Evolutionary conservation across 1,139 yeast genomes (phyloP).

Genomic region (Pichia terricola): DNA sequence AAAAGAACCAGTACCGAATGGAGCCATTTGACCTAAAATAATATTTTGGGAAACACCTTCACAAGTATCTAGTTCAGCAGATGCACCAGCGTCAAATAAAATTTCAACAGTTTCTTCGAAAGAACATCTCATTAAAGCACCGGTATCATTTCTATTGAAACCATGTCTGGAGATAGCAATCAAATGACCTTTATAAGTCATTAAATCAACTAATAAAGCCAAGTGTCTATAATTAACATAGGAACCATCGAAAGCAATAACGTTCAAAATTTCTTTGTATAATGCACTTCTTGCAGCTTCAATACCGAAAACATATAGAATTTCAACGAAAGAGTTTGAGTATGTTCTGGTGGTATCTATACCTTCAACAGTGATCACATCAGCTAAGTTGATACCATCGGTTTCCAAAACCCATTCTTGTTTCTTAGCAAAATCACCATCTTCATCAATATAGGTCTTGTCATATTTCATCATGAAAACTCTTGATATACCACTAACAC

Average conservation of each 20-base stretch:
- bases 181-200: conserved; percentile 97
- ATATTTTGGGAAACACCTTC: conserved; percentile 98
- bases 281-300: conserved; percentile 96
- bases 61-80: conserved; percentile 96
- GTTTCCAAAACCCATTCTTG: conserved; percentile 99
- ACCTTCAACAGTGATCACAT: conserved; percentile 91
- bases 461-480: conserved; percentile 94
- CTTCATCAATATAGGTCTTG: conserved; percentile 62
- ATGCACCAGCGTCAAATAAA: conserved; percentile 93
- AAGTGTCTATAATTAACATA: conserved; percentile 97
- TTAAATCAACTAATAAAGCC: conserved; percentile 94
- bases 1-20: conserved; percentile 96
- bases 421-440: conserved; percentile 81
- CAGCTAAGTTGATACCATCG: conserved; percentile 94
- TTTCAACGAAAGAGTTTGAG: conserved; percentile 94
- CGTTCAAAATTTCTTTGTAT: conserved; percentile 88
- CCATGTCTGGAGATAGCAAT: conserved; percentile 99
- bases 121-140: conserved; percentile 98
- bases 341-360: conserved; percentile 85
- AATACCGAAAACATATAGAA: conserved; percentile 90
- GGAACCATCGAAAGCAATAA: conserved; percentile 98
- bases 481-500: conserved; percentile 90
- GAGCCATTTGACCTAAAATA: conserved; percentile 96
- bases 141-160: conserved; percentile 96
- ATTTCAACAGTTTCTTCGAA: conserved; percentile 99